Evolutionary conservation across 2,329 filamentous ascomycete species (phyloP).

Genomic region (Leptographium flavum): DNA sequence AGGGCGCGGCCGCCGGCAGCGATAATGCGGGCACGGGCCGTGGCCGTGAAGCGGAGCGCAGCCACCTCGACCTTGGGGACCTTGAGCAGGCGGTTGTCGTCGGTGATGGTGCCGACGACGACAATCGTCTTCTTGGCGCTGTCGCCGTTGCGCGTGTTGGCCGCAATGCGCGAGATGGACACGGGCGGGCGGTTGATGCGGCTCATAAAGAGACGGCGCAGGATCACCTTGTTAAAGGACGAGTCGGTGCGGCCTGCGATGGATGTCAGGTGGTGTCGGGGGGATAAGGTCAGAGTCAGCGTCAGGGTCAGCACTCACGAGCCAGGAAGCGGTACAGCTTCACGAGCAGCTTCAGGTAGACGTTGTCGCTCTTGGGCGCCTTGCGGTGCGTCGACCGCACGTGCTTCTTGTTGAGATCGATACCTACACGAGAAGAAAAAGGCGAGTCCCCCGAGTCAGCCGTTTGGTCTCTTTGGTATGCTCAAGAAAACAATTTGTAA

Average conservation of each 20-base stretch:
- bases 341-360: constrained; percentile 92
- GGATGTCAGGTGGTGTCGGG: neutral
- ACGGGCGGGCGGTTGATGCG: constrained; percentile 95
- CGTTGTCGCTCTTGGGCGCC: constrained; percentile 96
- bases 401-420: constrained; percentile 59
- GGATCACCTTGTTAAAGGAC: constrained; percentile 96
- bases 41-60: constrained; percentile 91
- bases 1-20: constrained; percentile 90
- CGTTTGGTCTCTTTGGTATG: constrained; percentile 41
- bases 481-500: constrained; percentile 31
- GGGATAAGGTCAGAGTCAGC: neutral
- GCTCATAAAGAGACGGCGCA: constrained; percentile 96
- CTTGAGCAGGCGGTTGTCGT: constrained; percentile 86
- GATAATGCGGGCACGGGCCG: constrained; percentile 82
- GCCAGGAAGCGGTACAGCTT: constrained; percentile 97
- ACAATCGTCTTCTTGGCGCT: constrained; percentile 76
- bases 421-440: constrained; percentile 37
- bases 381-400: constrained; percentile 67
- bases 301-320: constrained; percentile 47
- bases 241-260: constrained; percentile 81
- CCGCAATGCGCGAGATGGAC: constrained; percentile 79
- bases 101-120: constrained; percentile 87
- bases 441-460: constrained; percentile 35
- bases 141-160: constrained; percentile 49
- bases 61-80: constrained; percentile 89